Evolutionary conservation across 2,329 filamentous ascomycete species (phyloP), one percentile per base, ranked within the genome.

Genomic region (Ilyonectria mors-panacis): DNA sequence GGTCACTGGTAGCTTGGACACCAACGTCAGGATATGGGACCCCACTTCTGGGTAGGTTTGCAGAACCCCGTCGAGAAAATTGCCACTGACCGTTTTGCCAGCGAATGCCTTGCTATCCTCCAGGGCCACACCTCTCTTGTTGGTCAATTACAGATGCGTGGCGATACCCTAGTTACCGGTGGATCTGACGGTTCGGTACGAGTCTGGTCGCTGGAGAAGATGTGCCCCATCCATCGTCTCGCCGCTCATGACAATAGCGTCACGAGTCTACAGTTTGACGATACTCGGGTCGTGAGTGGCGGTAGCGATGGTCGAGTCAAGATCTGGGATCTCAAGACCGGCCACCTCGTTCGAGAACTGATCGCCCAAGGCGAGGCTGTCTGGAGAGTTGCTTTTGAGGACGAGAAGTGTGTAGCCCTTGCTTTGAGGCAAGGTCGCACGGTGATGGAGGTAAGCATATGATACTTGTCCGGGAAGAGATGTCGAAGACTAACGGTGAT

Each of bases 201-300:
- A 59, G 95, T 99, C 26, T 99, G 96, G 96, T 98, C 95, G 30
- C 83, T 99, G 68, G 91, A 94, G 73, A 93, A 92, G 73, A 97
- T 95, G 87, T 92, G 92, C 67, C 93, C 96, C 0, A 97, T 99
- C 67, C 96, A 99, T 82, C 91, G 96, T 51, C 87, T 99, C 58
- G 96, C 96, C 45, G 96, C 96, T 4, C 96, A 99, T 79, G 96
- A 99, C 81, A 99, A 99, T 81, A 98, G 95, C 79, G 96, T 99
- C 59, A 99, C 96, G 1, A 98, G 94, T 80, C 85, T 99, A 73
- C 96, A 99, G 78, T 99, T 99, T 79, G 96, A 99, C 77, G 95
- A 98, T 78, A 95, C 93, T 26, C 89, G 96, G 62, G 96, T 99
- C 67, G 95, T 99, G 63, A 97, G 94, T 78, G 96, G 96, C 74